These are phyloP conservation scores for Chlorella sp. DNA, from an alignment of 139 green algal genomes.

Conservation along the genomic window DNA sequence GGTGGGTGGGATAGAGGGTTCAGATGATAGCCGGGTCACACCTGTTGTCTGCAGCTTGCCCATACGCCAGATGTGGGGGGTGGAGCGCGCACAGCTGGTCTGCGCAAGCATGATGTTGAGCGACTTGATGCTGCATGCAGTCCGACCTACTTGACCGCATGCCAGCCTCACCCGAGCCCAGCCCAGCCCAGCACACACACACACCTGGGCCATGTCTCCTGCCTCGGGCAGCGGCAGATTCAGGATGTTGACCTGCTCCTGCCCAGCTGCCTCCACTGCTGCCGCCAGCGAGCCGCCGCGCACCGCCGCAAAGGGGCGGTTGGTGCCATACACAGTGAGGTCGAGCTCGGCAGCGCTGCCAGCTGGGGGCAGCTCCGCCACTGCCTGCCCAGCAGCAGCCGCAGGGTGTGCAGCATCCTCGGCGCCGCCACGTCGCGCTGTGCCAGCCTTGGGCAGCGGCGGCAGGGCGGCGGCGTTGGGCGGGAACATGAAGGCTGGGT, in stretches of 20 bases:
- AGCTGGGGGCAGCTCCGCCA: not conserved
- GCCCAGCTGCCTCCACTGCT: constrained; percentile 9
- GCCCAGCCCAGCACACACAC: not conserved
- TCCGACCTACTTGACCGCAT: too few relatives aligned
- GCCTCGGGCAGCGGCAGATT: constrained; percentile 53
- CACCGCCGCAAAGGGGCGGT: constrained; percentile 14
- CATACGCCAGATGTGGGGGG: too few relatives aligned
- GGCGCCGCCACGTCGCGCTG: not conserved
- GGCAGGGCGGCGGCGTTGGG: not conserved
- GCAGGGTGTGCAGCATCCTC: not conserved
- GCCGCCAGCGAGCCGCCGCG: not conserved
- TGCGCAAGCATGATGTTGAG: too few relatives aligned
- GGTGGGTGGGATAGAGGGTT: too few relatives aligned
- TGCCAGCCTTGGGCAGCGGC: constrained; percentile 7
- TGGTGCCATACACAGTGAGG: constrained; percentile 7
- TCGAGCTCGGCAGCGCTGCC: not conserved
- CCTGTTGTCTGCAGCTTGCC: too few relatives aligned
- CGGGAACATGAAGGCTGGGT: not conserved
- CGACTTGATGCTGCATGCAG: too few relatives aligned
- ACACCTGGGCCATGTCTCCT: not conserved
- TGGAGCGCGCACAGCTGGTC: too few relatives aligned
- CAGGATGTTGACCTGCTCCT: constrained; percentile 56
- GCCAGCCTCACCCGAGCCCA: not conserved
- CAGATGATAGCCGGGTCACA: too few relatives aligned
- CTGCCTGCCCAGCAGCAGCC: not conserved